Conservation (phyloP, 2,329 filamentous ascomycete genomes). For the Diaporthe aspalathi region DNA sequence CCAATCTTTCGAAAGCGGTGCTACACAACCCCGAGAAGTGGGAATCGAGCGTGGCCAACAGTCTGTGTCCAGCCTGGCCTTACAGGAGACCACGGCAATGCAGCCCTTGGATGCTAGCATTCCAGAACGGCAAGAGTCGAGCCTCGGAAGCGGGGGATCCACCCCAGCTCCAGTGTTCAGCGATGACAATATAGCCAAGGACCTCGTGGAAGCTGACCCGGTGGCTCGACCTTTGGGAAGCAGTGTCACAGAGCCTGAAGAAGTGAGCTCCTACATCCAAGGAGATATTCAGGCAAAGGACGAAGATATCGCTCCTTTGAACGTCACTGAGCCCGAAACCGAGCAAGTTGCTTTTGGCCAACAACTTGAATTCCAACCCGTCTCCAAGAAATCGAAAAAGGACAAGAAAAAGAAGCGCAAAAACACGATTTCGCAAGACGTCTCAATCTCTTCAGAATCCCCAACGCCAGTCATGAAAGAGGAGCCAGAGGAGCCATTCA, state of each 20-base stretch:
- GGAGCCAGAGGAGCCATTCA: background rate
- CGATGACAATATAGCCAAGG: background rate
- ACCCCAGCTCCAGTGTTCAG: background rate
- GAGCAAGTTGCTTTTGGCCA: background rate
- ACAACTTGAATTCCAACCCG: background rate
- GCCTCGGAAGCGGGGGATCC: background rate
- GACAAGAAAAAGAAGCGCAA: conserved; percentile 22
- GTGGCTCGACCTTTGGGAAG: background rate
- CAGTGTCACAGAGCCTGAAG: background rate
- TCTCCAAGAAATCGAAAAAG: conserved; percentile 12
- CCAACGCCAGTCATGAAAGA: background rate
- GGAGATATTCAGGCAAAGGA: background rate
- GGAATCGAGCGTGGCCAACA: no score
- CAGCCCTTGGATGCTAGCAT: background rate
- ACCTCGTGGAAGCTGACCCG: background rate
- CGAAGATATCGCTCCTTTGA: background rate
- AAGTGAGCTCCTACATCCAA: background rate
- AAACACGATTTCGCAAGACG: conserved; percentile 3
- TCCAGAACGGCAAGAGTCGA: background rate
- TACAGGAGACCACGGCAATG: no score
- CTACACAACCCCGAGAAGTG: background rate
- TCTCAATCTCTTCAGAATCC: background rate
- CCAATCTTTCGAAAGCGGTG: background rate
- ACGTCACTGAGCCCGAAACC: background rate
- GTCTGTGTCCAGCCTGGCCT: no score